Percentiles rank a stretch among this genome's conserved stretches.
Conservation (phyloP, 371 early-diverging fungal genomes). For the Mortierella sp. region DNA sequence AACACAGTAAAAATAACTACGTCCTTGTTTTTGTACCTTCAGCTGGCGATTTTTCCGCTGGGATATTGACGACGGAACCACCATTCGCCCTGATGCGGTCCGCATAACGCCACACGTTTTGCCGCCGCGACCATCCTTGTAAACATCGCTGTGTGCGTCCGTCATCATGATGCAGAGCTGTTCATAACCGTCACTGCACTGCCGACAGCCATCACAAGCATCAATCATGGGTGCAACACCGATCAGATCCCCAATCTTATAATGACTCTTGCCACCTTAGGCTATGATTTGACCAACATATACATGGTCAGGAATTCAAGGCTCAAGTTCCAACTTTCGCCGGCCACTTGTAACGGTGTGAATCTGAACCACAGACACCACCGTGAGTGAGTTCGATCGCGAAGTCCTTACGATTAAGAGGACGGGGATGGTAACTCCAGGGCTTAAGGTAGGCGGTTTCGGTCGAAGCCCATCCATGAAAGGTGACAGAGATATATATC, state of each 20-base stretch:
- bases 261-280: constrained; percentile 63
- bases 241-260: constrained; percentile 79
- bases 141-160: constrained; percentile 60
- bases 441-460: constrained; percentile 28
- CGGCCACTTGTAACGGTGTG: constrained; percentile 73
- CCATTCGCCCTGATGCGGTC: constrained; percentile 56
- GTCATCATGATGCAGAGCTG: constrained; percentile 63
- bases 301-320: constrained; percentile 80
- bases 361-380: constrained; percentile 69
- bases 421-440: constrained; percentile 56
- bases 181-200: constrained; percentile 63
- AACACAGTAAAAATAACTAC: too few relatives aligned
- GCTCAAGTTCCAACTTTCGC: constrained; percentile 55
- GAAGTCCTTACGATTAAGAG: constrained; percentile 55
- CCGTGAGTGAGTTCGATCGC: constrained; percentile 61
- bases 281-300: constrained; percentile 72
- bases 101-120: constrained; percentile 61
- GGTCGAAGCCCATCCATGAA: constrained; percentile 14
- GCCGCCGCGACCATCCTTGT: constrained; percentile 18
- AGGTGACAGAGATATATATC: constrained; percentile 4
- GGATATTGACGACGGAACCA: constrained; percentile 63
- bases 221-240: constrained; percentile 75
- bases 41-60: constrained; percentile 57
- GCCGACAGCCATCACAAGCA: constrained; percentile 58
- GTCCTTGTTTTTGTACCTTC: too few relatives aligned